Conservation (phyloP, 306 rosid genomes). For the Rosa lucieae region DNA sequence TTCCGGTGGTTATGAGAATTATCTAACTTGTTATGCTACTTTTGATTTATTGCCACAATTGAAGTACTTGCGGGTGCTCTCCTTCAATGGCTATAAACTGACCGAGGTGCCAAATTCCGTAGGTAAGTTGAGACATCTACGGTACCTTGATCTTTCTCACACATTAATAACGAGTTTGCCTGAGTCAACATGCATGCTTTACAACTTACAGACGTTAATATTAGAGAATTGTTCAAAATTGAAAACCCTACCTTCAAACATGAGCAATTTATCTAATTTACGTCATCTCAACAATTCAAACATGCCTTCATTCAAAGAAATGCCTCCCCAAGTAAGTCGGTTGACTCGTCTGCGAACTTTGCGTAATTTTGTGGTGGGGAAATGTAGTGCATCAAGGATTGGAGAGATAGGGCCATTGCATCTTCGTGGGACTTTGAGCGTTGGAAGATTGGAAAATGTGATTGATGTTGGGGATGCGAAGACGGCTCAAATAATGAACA, state of each 20-base stretch:
- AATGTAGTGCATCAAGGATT: background rate
- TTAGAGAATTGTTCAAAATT: background rate
- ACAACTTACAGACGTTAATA: slow-evolving; percentile 16
- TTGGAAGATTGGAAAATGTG: slow-evolving; percentile 24
- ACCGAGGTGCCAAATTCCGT: slow-evolving; percentile 2
- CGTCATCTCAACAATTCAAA: background rate
- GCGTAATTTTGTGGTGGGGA: background rate
- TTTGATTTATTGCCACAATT: background rate
- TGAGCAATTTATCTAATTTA: background rate
- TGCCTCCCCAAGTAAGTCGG: slow-evolving; percentile 19
- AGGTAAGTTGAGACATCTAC: background rate
- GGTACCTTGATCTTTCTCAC: slow-evolving; percentile 9
- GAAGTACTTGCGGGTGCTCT: slow-evolving; percentile 10
- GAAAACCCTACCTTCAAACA: background rate
- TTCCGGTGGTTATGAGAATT: background rate
- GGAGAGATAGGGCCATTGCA: background rate
- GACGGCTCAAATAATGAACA: too few relatives aligned
- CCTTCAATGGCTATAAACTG: background rate
- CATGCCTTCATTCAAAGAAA: background rate
- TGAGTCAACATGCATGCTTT: background rate
- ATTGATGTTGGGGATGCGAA: too few relatives aligned
- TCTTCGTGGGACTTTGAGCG: background rate
- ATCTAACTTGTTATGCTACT: background rate
- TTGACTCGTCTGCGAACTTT: slow-evolving; percentile 15
- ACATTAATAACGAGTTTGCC: slow-evolving; percentile 16